Evolutionary conservation across 169 alveolate species (phyloP), one percentile per base, ranked within the genome.

Genomic region (Plasmodium inui): DNA sequence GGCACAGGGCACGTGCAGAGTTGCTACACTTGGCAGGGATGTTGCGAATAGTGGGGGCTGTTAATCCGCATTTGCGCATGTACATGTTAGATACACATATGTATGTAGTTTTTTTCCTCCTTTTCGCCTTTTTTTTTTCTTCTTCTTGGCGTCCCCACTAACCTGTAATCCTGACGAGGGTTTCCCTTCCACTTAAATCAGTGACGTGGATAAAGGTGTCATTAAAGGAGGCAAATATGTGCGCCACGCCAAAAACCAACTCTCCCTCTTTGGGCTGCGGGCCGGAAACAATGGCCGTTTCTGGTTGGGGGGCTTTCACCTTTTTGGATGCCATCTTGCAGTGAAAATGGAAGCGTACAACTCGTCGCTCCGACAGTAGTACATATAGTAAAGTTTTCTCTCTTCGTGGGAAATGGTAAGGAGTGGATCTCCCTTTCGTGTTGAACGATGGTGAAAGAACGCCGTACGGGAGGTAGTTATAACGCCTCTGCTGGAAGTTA

Each of bases 171-270:
- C 99, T 98, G 83, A 98, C 99, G 92, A 99, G 98, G 41, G 99
- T 99, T 97, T 99, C 99, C 93, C 99, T 97, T 39, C 99, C 99
- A 80, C 99, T 98, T 92, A 99, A 97, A 96, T 99, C 99, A 32
- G 99, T 99, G 78, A 99, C 99, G 95, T 99, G 99, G 93, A 99
- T 99, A 98, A 99, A 99, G 76, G 99, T 99, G 96, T 99, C 99
- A 97, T 99, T 99, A 97, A 99, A 99, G 73, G 99, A 98, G 41
- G 99, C 99, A 94, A 96, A 98, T 93, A 99, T 98, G 97, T 99
- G 99, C 41, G 99, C 99, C 26, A 99, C 99, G 32, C 99, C 99
- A 96, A 98, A 99, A 81, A 98, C 99, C 74, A 96, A 95, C 91
- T 98, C 99, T 72, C 98, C 99, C 82, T 97, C 98, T 81, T 98